Evolutionary conservation across 495 filamentous ascomycete species (phyloP), one percentile per base, ranked within the genome.

Genomic region (Talaromyces stipitatus): DNA sequence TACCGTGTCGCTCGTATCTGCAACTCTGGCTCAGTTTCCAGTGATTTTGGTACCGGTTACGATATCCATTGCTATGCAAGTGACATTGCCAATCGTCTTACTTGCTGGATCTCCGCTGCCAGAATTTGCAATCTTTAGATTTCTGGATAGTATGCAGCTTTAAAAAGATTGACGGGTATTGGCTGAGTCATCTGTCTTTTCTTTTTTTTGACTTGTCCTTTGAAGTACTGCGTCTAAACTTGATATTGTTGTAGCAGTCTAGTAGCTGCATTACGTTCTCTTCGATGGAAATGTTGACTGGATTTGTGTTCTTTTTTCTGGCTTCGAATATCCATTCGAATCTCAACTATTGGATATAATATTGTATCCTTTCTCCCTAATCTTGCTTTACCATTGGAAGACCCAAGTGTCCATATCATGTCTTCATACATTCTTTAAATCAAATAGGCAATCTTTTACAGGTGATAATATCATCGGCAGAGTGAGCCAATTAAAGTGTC

Each of bases 41-140:
- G 66, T 12, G 71, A 77, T 62, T 57, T 79, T 22, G 65, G 64
- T 41, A 58, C 58, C 8, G 77, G 76, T 26, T 55, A 65, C n/a
- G 69, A 70, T 38, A 77, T 75, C 28, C 66, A 70, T 59, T 75
- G 74, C 61, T 79, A 79, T 58, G 64, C 71, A 23, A 66, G 63
- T n/a, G 76, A 79, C 59, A 63, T 79, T 61, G 76, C 76, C 36
- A 78, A 79, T 63, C 71, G 76, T 43, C 66, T 78, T 24, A 66
- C 64, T 3, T 75, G 76, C 45, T 75, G 70, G 71, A 55, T 68
- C 26, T 20, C 20, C 33, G 54, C 56, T 60, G 43, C 36, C n/a
- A 41, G 46, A 16, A 48, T n/a, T n/a, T 48, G 46, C 46, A 48
- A 16, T 26, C n/a, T 48, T 26, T 27, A 48, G 16, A 18, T 20